Evolutionary conservation across 495 filamentous ascomycete species (phyloP), one percentile per base, ranked within the genome.

Genomic region (Cercophora newfieldiana): DNA sequence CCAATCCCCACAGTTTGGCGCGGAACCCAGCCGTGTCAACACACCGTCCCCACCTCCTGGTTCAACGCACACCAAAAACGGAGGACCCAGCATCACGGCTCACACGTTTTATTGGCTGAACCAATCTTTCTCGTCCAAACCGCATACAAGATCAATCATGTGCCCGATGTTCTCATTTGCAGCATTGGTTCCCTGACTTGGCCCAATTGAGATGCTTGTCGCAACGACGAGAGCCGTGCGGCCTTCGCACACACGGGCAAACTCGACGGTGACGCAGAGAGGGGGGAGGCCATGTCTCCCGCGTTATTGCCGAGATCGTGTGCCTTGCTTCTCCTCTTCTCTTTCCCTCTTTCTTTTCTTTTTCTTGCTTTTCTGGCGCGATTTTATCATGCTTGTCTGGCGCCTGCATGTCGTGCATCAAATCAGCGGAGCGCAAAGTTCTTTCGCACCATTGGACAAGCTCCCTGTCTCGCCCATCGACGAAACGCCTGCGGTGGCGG

Each of bases 101-200:
- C 48, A 12, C 14, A 21, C 3, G 7, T 25, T n/a, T 56, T 28
- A 63, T 63, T 63, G 61, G 61, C 19, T 4, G 19, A 63, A 55
- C 50, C 61, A 63, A 18, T 12, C 1, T 44, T 37, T 37, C 49
- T 33, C 58, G 21, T 59, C 50, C 47, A 62, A 31, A 33, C 48
- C 65, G 65, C 65, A 67, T 67, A 28, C 50, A 21, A 67, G 14
- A 12, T 30, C 22, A 56, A 62, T 67, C 65, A 67, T 67, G 65
- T 67, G 65, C 58, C 29, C 49, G 47, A 31, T 12, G 28, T 31
- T 25, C 53, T 65, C 53, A 49, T 51, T 49, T 58, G 63, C 33
- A 19, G 25, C 3, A 19, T 18, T 19, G 16, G 37, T 37, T 12
- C 19, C 26, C 2, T 26, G 16, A 4, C 24, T 21, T 14, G 30